Conservation (phyloP, 805 yeast genomes). For the Blastobotrys chiropterorum region DNA sequence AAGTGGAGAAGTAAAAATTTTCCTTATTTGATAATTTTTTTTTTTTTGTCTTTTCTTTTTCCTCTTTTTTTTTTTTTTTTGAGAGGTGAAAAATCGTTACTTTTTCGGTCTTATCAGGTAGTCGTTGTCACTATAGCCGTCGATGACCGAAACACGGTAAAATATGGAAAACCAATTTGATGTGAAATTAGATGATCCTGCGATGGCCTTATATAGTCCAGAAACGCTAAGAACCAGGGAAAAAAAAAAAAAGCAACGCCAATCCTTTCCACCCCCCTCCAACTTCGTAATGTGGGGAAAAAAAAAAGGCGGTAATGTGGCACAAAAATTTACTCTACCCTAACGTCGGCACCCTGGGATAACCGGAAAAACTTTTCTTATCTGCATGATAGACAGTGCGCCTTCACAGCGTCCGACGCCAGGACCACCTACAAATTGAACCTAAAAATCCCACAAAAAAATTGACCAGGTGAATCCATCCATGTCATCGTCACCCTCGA, state of each 20-base stretch:
- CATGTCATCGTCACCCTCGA: too few relatives aligned
- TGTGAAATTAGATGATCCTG: not conserved
- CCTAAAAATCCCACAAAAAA: too few relatives aligned
- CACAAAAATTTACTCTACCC: not conserved
- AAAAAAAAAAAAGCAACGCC: not conserved
- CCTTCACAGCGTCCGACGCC: too few relatives aligned
- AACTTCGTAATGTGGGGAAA: not conserved
- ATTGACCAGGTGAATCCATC: too few relatives aligned
- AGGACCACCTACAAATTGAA: too few relatives aligned
- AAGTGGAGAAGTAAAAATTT: not conserved
- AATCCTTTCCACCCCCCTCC: too few relatives aligned
- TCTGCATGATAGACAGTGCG: not conserved
- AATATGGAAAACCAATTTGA: not conserved
- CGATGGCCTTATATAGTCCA: not conserved
- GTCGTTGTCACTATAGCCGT: too few relatives aligned
- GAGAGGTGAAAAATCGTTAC: not conserved
- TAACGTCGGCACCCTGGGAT: not conserved
- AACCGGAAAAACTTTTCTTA: not conserved
- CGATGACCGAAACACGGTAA: not conserved
- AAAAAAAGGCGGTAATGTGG: not conserved
- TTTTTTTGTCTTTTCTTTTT: not conserved
- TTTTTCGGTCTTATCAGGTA: not conserved
- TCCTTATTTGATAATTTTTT: too few relatives aligned
- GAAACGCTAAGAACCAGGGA: too few relatives aligned
- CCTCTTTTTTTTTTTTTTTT: too few relatives aligned